Evolutionary conservation across 2,329 filamentous ascomycete genomes (phyloP).

Genomic region (Aspergillus sp.): DNA sequence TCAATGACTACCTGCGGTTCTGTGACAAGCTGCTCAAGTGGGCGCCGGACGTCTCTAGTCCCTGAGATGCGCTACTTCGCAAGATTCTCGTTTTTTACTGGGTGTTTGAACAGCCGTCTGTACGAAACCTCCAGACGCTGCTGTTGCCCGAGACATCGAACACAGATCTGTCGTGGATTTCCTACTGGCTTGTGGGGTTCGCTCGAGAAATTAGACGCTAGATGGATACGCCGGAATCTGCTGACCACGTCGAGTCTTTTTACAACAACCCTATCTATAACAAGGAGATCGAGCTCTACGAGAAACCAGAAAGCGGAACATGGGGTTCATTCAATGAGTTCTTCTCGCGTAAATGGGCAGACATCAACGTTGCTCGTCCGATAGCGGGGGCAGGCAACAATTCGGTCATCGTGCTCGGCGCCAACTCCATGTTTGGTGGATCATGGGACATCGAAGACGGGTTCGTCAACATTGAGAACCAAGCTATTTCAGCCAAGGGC

Average conservation of each 20-base stretch:
- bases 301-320: not conserved
- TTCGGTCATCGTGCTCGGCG: not conserved
- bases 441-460: no score
- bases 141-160: not conserved
- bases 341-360: conserved; percentile 6
- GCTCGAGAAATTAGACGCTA: conserved; percentile 7
- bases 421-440: not conserved
- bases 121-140: conserved; percentile 8
- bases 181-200: conserved; percentile 13
- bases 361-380: not conserved
- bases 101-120: conserved; percentile 11
- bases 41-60: conserved; percentile 7
- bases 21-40: conserved; percentile 8
- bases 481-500: not conserved
- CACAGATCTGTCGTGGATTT: conserved; percentile 11
- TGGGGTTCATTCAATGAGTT: conserved; percentile 18
- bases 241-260: conserved; percentile 7
- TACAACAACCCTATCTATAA: conserved; percentile 5
- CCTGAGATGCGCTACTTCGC: conserved; percentile 11
- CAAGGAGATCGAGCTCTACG: not conserved
- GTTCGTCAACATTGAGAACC: not conserved
- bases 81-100: conserved; percentile 13
- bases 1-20: conserved; percentile 4
- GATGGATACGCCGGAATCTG: conserved; percentile 12
- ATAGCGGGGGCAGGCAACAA: not conserved